Base-by-base conservation (phyloP, 2,329 filamentous ascomycete species). In the Knoxdaviesia proteae region DNA sequence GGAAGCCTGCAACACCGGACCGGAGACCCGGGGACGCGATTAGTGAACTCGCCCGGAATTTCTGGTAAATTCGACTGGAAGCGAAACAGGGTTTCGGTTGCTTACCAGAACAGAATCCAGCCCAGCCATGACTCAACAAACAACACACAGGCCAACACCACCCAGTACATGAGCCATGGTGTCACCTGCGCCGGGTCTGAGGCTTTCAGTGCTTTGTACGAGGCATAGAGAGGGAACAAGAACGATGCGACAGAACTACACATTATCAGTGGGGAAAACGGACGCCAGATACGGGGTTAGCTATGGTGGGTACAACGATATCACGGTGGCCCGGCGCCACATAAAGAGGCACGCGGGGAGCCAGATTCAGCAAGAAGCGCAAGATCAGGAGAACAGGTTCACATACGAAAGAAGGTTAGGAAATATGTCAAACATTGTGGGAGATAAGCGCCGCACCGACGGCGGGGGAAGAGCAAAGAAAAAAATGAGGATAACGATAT, bases 101-200 rank as follows among this genome's bases (percentile, higher is more conserved):
- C 62, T 42, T 61, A 78, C 80, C 86, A 96, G 57, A 71, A 71
- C 39, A 96, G 71, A 54, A 96, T 77, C 62, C 88, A 94, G 53
- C 79, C 75, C 44, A 81, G 77, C 74, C 86, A 93, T 39, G 80
- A 87, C 63, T 96, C 90, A 60, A 77, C 74, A 47, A 90, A 72
- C 44, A 87, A 68, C 52, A 78, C 74, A 57, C 83, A 79, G 47
- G 83, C 82, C 49, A 94, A 73, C 30, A 94, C 84, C 47, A 94
- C 84, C 81, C 88, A 98, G 71, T 96, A 98, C 81, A 96, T 96
- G 50, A 96, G 74, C 90, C 90, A 98, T 77, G 88, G 88, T 49
- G 84, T 84, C 46, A 94, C 71, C 56, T 92, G 77, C 35, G 84
- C 79, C 2, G 87, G 86, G 59, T 94, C 84, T 42, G 81, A 80